Conservation (phyloP, 164 flowering plant genomes). For the Tinospora cordifolia region DNA sequence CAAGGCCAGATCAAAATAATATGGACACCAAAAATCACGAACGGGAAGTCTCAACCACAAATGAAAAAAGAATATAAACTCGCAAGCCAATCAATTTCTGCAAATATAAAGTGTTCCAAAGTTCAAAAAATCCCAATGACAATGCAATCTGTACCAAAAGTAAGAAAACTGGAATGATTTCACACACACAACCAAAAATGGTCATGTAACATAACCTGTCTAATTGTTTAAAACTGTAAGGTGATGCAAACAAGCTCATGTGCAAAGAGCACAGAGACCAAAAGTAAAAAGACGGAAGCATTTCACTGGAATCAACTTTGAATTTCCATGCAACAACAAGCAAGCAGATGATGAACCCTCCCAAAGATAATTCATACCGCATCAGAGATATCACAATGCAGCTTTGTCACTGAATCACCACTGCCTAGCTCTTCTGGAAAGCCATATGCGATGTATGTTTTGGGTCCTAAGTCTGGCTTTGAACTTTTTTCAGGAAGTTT, state of each 20-base stretch:
- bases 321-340: neutral
- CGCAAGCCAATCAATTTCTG: neutral
- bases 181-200: neutral
- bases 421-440: conserved; percentile 63
- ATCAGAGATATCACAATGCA: conserved; percentile 76
- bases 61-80: neutral
- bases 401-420: conserved; percentile 78
- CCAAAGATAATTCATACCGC: conserved; percentile 35
- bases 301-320: too few relatives aligned
- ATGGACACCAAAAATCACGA: neutral
- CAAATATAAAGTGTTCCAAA: neutral
- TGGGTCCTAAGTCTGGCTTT: conserved; percentile 82
- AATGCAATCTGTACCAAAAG: neutral
- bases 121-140: neutral
- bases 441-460: conserved; percentile 76
- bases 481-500: conserved; percentile 47
- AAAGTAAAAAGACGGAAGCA: too few relatives aligned
- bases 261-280: too few relatives aligned
- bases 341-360: neutral
- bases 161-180: neutral
- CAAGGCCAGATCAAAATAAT: neutral
- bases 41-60: neutral
- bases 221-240: too few relatives aligned
- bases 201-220: too few relatives aligned
- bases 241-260: too few relatives aligned